A percentile compares a stretch with the other conserved stretches of the same genome.
Evolutionary conservation across 2,329 filamentous ascomycete species (phyloP).

Genomic region (Graphilbum sp.): DNA sequence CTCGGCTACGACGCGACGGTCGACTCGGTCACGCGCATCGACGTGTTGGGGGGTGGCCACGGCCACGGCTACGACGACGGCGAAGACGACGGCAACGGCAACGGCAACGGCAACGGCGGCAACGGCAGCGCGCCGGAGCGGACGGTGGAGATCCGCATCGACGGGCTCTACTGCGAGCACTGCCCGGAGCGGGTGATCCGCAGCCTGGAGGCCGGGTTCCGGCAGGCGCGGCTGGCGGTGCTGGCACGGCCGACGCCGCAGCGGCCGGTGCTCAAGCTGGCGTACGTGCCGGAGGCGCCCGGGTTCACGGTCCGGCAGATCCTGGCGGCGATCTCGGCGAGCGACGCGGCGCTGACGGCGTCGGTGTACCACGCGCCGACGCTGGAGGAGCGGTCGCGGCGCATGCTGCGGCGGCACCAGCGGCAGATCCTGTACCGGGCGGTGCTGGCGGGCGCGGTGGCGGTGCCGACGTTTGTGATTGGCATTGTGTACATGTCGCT

Average conservation of each 20-base stretch:
- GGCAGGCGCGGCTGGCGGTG: conserved; percentile 31
- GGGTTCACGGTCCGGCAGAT: conserved; percentile 62
- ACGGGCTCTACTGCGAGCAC: conserved; percentile 60
- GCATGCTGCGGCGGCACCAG: conserved; percentile 56
- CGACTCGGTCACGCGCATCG: conserved; percentile 27
- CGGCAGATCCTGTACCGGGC: conserved; percentile 53
- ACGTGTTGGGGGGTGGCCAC: too few species aligned
- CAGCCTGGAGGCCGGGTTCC: conserved; percentile 37
- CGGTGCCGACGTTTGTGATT: conserved; percentile 72
- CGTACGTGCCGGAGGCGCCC: conserved; percentile 53
- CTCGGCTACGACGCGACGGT: conserved; percentile 51
- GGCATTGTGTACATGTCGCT: conserved; percentile 87
- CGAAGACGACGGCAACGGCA: too few species aligned
- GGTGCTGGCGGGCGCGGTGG: conserved; percentile 48
- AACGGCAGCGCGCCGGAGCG: conserved; percentile 18
- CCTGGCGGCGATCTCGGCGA: conserved; percentile 45
- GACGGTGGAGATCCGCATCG: conserved; percentile 47
- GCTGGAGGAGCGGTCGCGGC: conserved; percentile 63
- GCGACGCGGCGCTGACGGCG: conserved; percentile 49
- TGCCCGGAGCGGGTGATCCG: conserved; percentile 45
- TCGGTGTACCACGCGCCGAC: conserved; percentile 66
- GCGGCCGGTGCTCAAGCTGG: conserved; percentile 51
- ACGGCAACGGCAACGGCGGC: too few species aligned
- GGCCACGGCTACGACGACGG: too few species aligned
- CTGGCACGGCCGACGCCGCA: conserved; percentile 37